These are phyloP conservation scores for Vigna hirtella DNA, from an alignment of 306 rosid species.

Conservation along the genomic window DNA sequence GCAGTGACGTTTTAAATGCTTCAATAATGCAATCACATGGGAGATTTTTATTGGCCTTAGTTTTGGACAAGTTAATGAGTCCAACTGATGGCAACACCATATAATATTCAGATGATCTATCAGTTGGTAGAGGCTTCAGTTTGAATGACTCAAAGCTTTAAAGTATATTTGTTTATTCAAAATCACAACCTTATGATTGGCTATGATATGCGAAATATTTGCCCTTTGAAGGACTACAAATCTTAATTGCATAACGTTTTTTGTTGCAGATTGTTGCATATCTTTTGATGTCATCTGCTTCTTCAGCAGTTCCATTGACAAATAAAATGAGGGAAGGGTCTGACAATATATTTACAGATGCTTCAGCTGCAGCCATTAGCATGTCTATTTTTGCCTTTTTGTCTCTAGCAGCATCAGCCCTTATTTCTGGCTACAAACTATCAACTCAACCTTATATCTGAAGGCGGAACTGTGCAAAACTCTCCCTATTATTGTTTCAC, in stretches of 20 bases:
- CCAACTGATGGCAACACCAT: neutral
- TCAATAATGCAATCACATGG: neutral
- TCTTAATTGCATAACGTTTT: neutral
- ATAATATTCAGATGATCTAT: constrained; percentile 10
- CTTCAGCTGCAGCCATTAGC: constrained; percentile 71
- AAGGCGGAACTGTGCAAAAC: constrained; percentile 44
- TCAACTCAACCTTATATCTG: constrained; percentile 65
- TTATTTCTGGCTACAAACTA: constrained; percentile 72
- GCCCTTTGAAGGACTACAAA: neutral
- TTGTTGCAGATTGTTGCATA: constrained; percentile 73
- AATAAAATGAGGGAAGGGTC: constrained; percentile 68
- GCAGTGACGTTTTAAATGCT: constrained; percentile 19
- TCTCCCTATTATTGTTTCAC: constrained; percentile 28
- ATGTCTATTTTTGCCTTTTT: constrained; percentile 76
- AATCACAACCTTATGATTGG: constrained; percentile 34
- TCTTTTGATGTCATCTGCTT: constrained; percentile 76
- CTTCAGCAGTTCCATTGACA: constrained; percentile 73
- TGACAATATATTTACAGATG: constrained; percentile 73
- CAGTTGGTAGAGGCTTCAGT: constrained; percentile 23
- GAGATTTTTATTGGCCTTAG: neutral
- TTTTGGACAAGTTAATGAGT: constrained; percentile 8
- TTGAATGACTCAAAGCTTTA: constrained; percentile 41
- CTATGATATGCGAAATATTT: constrained; percentile 21
- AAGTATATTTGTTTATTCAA: constrained; percentile 11
- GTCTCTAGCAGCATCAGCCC: constrained; percentile 56